These are phyloP conservation scores for Saraca asoca DNA, from an alignment of 331 rosid genomes.

Conservation along the genomic window DNA sequence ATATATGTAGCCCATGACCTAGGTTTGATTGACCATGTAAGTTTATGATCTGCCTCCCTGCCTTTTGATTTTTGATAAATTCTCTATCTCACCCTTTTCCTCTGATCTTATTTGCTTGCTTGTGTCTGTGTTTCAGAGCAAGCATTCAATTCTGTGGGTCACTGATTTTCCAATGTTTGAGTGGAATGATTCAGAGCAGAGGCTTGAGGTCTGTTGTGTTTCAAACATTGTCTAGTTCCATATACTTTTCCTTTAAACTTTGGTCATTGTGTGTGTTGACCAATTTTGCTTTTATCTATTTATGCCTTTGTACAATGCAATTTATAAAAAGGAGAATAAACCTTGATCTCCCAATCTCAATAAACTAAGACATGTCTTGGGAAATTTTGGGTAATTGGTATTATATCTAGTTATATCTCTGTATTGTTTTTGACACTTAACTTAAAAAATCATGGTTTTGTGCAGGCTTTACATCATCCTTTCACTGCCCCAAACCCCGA, in stretches of 20 bases:
- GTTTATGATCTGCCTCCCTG: conserved; percentile 31
- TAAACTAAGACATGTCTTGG: not conserved
- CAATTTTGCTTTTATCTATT: not conserved
- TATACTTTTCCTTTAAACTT: conserved; percentile 9
- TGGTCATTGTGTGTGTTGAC: conserved; percentile 13
- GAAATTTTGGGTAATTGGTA: conserved; percentile 5
- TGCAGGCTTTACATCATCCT: conserved; percentile 95
- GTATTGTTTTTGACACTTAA: not conserved
- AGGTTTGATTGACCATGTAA: conserved; percentile 76
- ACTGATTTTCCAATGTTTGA: conserved; percentile 98
- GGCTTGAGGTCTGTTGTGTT: conserved; percentile 77
- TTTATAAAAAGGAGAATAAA: no score
- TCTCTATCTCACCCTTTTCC: conserved; percentile 27
- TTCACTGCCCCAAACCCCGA: conserved; percentile 98
- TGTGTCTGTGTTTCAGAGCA: conserved; percentile 56
- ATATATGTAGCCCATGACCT: conserved; percentile 67
- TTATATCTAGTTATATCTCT: conserved; percentile 12
- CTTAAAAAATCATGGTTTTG: conserved; percentile 15
- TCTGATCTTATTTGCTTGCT: conserved; percentile 33
- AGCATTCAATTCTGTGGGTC: conserved; percentile 91
- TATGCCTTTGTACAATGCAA: not conserved
- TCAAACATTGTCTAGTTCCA: conserved; percentile 17
- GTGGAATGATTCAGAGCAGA: conserved; percentile 90
- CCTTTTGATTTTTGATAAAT: not conserved
- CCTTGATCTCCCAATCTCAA: no score